phyloP scores from a whole-genome alignment of 225 moss, liverwort and hornwort genomes.

The Neckera pumila region DNA sequence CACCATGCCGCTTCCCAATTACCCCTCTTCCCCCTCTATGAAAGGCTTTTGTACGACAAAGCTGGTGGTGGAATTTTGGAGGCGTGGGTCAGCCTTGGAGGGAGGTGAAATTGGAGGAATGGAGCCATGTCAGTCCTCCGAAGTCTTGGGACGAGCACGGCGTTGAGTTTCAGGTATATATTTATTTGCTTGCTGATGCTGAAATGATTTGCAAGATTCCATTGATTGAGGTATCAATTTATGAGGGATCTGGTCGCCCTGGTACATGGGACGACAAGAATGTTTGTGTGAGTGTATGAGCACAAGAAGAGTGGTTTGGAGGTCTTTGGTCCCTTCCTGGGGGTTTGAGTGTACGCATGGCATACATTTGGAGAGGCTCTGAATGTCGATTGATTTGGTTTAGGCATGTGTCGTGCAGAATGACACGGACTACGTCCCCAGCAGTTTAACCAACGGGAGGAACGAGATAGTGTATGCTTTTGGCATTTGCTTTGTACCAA shows the following conservation, averaged over 20 bases:
- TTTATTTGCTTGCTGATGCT: background rate
- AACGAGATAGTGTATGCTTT: conserved; percentile 58
- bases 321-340: conserved; percentile 29
- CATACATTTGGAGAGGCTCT: conserved; percentile 7
- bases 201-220: background rate
- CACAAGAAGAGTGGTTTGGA: conserved; percentile 1
- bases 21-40: too few relatives aligned
- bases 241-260: background rate
- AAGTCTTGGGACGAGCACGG: background rate
- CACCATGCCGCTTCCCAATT: too few relatives aligned
- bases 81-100: background rate
- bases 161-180: conserved; percentile 24
- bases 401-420: conserved; percentile 64
- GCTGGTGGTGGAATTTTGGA: background rate
- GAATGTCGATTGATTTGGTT: conserved; percentile 61
- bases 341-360: conserved; percentile 15
- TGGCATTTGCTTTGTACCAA: background rate
- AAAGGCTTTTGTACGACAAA: too few relatives aligned
- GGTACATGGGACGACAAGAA: background rate
- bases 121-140: background rate
- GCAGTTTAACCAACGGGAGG: conserved; percentile 40
- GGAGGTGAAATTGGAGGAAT: background rate
- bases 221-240: background rate
- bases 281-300: background rate
- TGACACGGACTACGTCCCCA: conserved; percentile 77